Conservation (phyloP, 192 early-diverging fungal genomes). For the Backusella sp. region DNA sequence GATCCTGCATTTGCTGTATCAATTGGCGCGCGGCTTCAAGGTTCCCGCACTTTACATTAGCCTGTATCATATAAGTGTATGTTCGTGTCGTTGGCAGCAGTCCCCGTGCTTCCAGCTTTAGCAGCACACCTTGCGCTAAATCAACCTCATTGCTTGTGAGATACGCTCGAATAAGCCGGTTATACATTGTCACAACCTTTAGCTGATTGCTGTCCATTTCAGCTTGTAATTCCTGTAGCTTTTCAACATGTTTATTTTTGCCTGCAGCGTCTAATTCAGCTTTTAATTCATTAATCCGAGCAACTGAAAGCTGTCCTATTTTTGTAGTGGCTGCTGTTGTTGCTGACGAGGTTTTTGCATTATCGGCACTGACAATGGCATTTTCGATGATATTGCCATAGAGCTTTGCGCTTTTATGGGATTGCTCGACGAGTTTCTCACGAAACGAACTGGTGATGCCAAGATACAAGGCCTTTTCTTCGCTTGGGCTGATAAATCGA, state of each 20-base stretch:
- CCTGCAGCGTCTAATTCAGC: slow-evolving; percentile 25
- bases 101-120: background rate
- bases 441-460: slow-evolving; percentile 32
- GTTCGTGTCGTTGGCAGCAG: slow-evolving; percentile 33
- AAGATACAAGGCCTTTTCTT: slow-evolving; percentile 35
- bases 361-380: slow-evolving; percentile 15
- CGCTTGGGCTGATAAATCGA: slow-evolving; percentile 29
- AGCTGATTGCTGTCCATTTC: slow-evolving; percentile 21
- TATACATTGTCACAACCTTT: slow-evolving; percentile 20
- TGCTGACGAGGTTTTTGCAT: background rate
- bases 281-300: slow-evolving; percentile 19
- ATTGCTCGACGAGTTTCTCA: slow-evolving; percentile 24
- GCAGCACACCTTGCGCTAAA: slow-evolving; percentile 12
- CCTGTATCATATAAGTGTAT: slow-evolving; percentile 31
- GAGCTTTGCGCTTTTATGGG: slow-evolving; percentile 10
- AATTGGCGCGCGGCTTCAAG: slow-evolving; percentile 4
- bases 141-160: background rate
- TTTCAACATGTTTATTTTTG: background rate
- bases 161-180: slow-evolving; percentile 30
- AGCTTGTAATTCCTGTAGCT: background rate
- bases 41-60: slow-evolving; percentile 6
- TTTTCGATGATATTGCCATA: slow-evolving; percentile 36
- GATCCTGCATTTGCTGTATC: slow-evolving; percentile 24
- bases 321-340: background rate
- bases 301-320: slow-evolving; percentile 1